Evolutionary conservation across 2,329 filamentous ascomycete genomes (phyloP).

Genomic region (Biscogniauxia sp.): DNA sequence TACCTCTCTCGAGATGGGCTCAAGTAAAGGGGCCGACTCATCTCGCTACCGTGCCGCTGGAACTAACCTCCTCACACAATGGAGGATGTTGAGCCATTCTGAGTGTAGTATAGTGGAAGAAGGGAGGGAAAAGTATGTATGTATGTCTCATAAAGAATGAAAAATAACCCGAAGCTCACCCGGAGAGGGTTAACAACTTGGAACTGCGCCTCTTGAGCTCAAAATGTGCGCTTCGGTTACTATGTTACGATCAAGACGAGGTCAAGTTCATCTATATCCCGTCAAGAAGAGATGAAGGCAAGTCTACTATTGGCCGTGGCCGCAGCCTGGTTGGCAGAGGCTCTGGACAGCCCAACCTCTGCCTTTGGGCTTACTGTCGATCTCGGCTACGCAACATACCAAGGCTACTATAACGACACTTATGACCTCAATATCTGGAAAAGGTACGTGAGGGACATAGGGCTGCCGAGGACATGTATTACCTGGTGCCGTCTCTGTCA

Average conservation of each 20-base stretch:
- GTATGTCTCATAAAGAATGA: background rate
- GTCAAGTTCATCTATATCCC: background rate
- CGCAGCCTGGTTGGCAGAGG: background rate
- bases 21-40: background rate
- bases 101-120: background rate
- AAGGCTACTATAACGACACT: conserved; percentile 25
- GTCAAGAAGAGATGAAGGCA: background rate
- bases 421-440: conserved; percentile 28
- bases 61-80: too few relatives aligned
- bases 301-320: background rate
- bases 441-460: conserved; percentile 13
- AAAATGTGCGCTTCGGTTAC: background rate
- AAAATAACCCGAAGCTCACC: background rate
- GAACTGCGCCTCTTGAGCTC: background rate
- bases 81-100: too few relatives aligned
- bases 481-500: background rate
- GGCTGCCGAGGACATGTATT: background rate
- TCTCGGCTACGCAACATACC: conserved; percentile 28
- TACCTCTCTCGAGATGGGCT: background rate
- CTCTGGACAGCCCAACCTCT: background rate
- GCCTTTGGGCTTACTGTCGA: conserved; percentile 13
- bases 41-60: too few relatives aligned
- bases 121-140: background rate
- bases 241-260: background rate
- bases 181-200: background rate